Base-by-base conservation (phyloP, 176 grass and related monocot species). In the Eleusine indica region DNA sequence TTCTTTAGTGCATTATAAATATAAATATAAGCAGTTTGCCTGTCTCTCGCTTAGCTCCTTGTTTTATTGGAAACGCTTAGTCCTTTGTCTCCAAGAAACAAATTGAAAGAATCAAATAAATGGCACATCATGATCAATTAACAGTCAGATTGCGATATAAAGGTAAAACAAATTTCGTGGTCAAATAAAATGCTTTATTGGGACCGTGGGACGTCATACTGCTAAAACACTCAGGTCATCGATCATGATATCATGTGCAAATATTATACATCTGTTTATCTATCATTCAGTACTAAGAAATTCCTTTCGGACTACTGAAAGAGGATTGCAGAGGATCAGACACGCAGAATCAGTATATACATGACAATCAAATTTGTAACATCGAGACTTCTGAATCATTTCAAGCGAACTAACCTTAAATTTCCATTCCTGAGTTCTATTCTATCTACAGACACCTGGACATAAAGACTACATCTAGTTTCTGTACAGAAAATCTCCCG, bases 41-140 rank as follows among this genome's bases (percentile, higher is more conserved):
- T 22, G 0, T 60, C 57, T 52, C 63, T 28, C 3, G 25, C 74
- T 51, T 73, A 35, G 43, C 15, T 56, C 6, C 19, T 82, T 72
- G 32, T 35, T 35, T 35, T 35, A 35, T 35, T 35, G 32, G 32
- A 35, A 35, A 35, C 3, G 25, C 74, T 51, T 80, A 35, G 43
- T 10, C 56, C 6, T 15, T 82, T 72, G 14, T 16, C 21, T 72
- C 47, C 28, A 81, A 16, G 61, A 64, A 29, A 22, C 10, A 57
- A 71, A 72, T 30, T 72, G 79, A 66, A 86, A 73, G 66, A 73
- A 77, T 29, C 25, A 52, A 44, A 63, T 6, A 22, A n/a, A 68
- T 29, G 32, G n/a, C 64, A 70, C 5, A 51, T 74, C 35, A 21
- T 61, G 42, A 81, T 70, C 9, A 81, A 48, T 38, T 17, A 18